Percentiles rank a stretch among this genome's conserved stretches.
Conservation (phyloP, 352 stramenopile species). For the Phytophthora palmivora region DNA sequence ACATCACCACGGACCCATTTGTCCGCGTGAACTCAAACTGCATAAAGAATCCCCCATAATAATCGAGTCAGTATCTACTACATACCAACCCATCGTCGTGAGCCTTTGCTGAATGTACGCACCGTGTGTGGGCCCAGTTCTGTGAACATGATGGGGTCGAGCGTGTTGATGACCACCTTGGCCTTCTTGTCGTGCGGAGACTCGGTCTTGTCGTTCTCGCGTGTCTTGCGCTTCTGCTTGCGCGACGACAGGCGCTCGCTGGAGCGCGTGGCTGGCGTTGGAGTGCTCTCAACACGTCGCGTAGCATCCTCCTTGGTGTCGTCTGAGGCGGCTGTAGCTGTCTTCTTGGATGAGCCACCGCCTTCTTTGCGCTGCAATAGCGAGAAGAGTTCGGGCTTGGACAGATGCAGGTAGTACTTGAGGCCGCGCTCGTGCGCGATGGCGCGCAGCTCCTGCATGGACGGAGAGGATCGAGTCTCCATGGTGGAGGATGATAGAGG, state of each 20-base stretch:
- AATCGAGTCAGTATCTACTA: conserved; percentile 32
- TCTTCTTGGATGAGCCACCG: conserved; percentile 39
- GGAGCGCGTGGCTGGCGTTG: conserved; percentile 42
- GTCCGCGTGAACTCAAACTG: conserved; percentile 87
- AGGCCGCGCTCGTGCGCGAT: conserved; percentile 77
- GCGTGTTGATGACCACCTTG: conserved; percentile 75
- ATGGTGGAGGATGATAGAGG: conserved; percentile 33
- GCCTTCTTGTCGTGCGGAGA: conserved; percentile 34
- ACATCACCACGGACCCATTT: conserved; percentile 86
- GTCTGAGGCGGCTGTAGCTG: neutral
- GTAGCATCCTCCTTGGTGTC: conserved; percentile 24
- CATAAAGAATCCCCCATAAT: conserved; percentile 8
- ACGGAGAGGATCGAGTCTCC: conserved; percentile 86
- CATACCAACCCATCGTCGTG: conserved; percentile 1
- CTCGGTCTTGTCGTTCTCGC: conserved; percentile 31
- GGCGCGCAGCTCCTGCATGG: conserved; percentile 76
- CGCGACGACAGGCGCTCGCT: conserved; percentile 60
- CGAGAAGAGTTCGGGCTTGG: conserved; percentile 82
- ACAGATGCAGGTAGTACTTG: conserved; percentile 87
- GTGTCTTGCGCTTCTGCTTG: conserved; percentile 62
- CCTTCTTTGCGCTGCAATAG: conserved; percentile 81
- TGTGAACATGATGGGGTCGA: conserved; percentile 91
- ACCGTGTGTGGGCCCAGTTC: conserved; percentile 82
- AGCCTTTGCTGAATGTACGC: conserved; percentile 7
- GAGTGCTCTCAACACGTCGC: conserved; percentile 23